These are phyloP conservation scores for Saposhnikovia divaricata DNA, from an alignment of 129 eudicot species.

Conservation along the genomic window DNA sequence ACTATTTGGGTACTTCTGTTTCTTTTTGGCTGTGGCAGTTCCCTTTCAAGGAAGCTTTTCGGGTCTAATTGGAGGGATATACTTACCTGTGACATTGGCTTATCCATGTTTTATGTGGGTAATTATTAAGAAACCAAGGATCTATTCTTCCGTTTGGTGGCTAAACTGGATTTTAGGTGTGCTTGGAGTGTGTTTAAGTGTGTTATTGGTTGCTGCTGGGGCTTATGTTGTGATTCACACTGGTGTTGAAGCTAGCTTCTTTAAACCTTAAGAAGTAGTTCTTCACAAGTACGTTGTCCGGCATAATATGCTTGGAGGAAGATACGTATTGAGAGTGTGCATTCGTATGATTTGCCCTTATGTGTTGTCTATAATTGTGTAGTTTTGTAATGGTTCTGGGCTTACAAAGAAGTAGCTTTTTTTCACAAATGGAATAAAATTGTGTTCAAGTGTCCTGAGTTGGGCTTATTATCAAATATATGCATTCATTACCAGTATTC, in stretches of 20 bases:
- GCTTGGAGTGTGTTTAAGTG: slow-evolving; percentile 53
- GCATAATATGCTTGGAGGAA: not conserved
- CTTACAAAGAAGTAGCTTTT: not conserved
- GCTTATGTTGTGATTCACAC: slow-evolving; percentile 47
- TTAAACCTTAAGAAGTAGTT: slow-evolving; percentile 33
- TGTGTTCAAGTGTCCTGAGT: not conserved
- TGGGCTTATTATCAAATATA: no score
- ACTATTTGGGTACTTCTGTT: slow-evolving; percentile 39
- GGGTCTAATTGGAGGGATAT: slow-evolving; percentile 56
- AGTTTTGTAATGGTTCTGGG: not conserved
- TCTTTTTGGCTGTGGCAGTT: slow-evolving; percentile 63
- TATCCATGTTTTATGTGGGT: slow-evolving; percentile 86
- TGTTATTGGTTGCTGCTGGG: slow-evolving; percentile 46
- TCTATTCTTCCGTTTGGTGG: slow-evolving; percentile 48
- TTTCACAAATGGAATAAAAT: not conserved
- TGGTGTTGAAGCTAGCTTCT: slow-evolving; percentile 49
- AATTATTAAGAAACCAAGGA: slow-evolving; percentile 45
- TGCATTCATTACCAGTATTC: no score
- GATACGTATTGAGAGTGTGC: not conserved
- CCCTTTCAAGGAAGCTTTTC: slow-evolving; percentile 58
- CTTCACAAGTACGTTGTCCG: not conserved
- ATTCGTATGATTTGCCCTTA: not conserved
- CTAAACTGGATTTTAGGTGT: slow-evolving; percentile 54
- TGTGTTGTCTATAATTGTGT: not conserved
- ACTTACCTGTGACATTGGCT: slow-evolving; percentile 60